Base-by-base conservation (phyloP, 352 stramenopile species). In the Globisporangium yorkense region DNA sequence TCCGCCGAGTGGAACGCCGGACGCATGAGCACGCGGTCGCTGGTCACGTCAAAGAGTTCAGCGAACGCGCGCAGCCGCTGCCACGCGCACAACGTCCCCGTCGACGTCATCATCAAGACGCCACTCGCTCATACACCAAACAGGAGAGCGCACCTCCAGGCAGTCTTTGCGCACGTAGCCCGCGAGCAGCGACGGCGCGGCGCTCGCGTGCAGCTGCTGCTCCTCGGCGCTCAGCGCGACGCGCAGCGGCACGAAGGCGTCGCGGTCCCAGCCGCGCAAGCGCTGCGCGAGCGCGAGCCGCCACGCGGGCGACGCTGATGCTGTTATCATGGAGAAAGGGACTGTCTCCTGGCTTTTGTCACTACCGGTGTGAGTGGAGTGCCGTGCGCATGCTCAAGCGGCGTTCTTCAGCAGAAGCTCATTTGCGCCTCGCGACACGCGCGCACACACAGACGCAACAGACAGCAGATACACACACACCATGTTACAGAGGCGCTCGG, bases 171-270 rank as follows among this genome's bases (percentile, higher is more conserved):
- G 62, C 37, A 82, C 66, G 55, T 65, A 69, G 20, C 71, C 73
- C 39, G 56, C 72, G 62, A 56, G 40, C 18, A 65, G 37, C 16
- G 39, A 33, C 8, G 54, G 12, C 1, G 37, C 15, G 8, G 46
- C 16, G 46, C 46, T 43, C 2, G 21, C 43, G 35, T 41, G 43
- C 20, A 29, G 35, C 47, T 65, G 58, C 18, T 65, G 63, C 41
- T 82, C 66, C 18, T 66, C 56, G 6, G 45, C 47, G 31, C 61
- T 72, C 31, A 89, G 71, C 58, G 71, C 66, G n/a, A 87, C 66
- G 18, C 70, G 66, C 58, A 89, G 67, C 39, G 80, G 74, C 41
- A 75, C 63, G 54, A 81, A 87, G 5, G 58, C 63, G 33, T 72
- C 63, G 3, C 57, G 71, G 33, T 59, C 77, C 77, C 75, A 89